Evolutionary conservation across 257 asterid species (phyloP), one percentile per base, ranked within the genome.

Genomic region (Rubia yunnanensis): DNA sequence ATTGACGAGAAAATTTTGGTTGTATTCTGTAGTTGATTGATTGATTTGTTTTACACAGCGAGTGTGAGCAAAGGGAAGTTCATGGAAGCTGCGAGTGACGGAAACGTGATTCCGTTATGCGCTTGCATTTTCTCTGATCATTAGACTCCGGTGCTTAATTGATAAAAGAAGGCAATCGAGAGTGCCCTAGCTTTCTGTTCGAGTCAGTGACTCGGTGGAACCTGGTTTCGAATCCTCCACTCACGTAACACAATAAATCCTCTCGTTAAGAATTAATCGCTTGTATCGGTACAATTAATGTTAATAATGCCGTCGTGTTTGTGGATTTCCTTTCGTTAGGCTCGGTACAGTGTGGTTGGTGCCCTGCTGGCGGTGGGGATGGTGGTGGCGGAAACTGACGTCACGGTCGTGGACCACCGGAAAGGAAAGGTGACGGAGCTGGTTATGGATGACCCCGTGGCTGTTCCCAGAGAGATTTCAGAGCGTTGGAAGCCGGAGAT

Each of bases 131-230:
- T 92, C 83, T 86, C 97, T n/a, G 99, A 92, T 80, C 95, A 87
- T 34, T 74, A 89, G 74, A 92, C 97, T 3, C 99, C 99, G 11
- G 91, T 89, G 72, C 87, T 92, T 92, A 97, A 73, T 79, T 92
- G 72, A 96, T 92, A 50, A 86, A 86, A 53, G 97, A 92, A 72
- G 95, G 87, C 18, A 97, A 92, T n/a, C 71, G 84, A 39, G 94
- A 92, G 46, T 84, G 95, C 67, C 97, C 99, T 1, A 92, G 99
- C 77, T 92, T 92, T 72, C 75, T 89, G 14, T 92, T 86, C 44
- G 99, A 92, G 65, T 26, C 66, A 92, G 98, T 96, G 96, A 32
- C 92, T 92, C 99, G 3, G 95, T 86, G 1, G 96, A 89, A 70
- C 89, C 97, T 66, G 89, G 97, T 58, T 75, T 78, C 32, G 83